These are phyloP conservation scores for Trypanosomatidae sp. DNA, from an alignment of 208 protist genomes.

Conservation along the genomic window DNA sequence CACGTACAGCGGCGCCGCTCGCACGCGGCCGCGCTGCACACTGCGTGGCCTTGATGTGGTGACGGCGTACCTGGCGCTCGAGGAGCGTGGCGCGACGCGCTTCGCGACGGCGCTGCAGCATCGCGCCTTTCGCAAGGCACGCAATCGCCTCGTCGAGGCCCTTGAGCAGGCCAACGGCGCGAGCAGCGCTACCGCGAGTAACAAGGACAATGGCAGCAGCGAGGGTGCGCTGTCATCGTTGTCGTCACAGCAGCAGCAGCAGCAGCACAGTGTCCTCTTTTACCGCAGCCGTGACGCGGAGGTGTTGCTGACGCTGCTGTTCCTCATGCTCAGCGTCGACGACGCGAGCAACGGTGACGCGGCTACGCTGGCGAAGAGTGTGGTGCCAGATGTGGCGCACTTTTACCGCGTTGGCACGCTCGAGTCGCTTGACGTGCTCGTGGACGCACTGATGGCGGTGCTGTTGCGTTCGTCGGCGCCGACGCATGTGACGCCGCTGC, in stretches of 20 bases:
- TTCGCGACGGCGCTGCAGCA: constrained; percentile 56
- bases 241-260: too few species aligned
- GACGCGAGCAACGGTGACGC: constrained; percentile 68
- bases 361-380: constrained; percentile 26
- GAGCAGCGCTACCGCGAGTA: too few species aligned
- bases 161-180: constrained; percentile 50
- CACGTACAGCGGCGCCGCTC: constrained; percentile 25
- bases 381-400: constrained; percentile 53
- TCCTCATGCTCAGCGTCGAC: constrained; percentile 73
- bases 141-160: constrained; percentile 76
- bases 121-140: constrained; percentile 48
- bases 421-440: constrained; percentile 66
- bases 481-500: constrained; percentile 73
- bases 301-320: constrained; percentile 61
- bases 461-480: constrained; percentile 60
- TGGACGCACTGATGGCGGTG: constrained; percentile 75
- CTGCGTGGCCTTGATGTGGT: constrained; percentile 35
- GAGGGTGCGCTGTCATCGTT: too few species aligned
- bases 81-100: constrained; percentile 41
- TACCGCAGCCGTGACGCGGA: constrained; percentile 74
- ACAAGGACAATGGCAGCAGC: too few species aligned
- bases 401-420: constrained; percentile 66
- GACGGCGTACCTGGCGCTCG: constrained; percentile 34
- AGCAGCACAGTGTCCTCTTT: constrained; percentile 72
- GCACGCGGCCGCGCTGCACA: constrained; percentile 40